Evolutionary conservation across 768 basidiomycete genomes (phyloP), one percentile per base, ranked within the genome.

Genomic region (Leccinum longicurvipes): DNA sequence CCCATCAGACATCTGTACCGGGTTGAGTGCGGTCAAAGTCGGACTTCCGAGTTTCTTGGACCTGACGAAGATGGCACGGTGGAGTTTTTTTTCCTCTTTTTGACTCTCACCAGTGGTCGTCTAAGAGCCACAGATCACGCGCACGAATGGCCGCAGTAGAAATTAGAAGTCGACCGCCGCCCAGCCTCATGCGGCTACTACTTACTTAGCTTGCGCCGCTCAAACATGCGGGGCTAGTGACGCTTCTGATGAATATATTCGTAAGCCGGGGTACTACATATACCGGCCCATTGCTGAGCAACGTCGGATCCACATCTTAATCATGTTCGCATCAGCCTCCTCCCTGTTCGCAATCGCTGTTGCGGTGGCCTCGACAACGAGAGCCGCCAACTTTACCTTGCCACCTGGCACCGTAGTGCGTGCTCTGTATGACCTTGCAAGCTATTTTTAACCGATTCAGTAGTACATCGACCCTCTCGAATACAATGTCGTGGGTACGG

Each of bases 391-490:
- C 10, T 10, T 54, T 23, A 34, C 54, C 14, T 39, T 69, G 7
- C 60, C 63, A 11, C 51, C 60, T n/a, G 65, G 55, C 42, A 56
- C 59, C 27, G 66, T 61, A 53, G 66, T 70, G 45, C 12, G 57
- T 51, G n/a, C 6, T 41, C 41, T n/a, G 6, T 19, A n/a, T 5
- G 4, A 32, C 17, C n/a, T 1, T 36, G 3, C 17, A 32, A 31
- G 45, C 24, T 12, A 24, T 47, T 5, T 5, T 24, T 53, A 8
- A 54, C 28, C 3, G 17, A 23, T 5, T 19, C 55, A 87, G 85
- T 72, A 87, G 85, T 72, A 79, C 47, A 64, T 84, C 36, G 73
- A 82, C 55, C 81, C 82, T 25, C 73, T 66, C 8, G 72, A 76
- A 3, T 82, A 82, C 57, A 77, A 78, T 17, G 84, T 84, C 10